Evolutionary conservation across 805 yeast genomes (phyloP).

Genomic region (Saccharomycopsis sp.): DNA sequence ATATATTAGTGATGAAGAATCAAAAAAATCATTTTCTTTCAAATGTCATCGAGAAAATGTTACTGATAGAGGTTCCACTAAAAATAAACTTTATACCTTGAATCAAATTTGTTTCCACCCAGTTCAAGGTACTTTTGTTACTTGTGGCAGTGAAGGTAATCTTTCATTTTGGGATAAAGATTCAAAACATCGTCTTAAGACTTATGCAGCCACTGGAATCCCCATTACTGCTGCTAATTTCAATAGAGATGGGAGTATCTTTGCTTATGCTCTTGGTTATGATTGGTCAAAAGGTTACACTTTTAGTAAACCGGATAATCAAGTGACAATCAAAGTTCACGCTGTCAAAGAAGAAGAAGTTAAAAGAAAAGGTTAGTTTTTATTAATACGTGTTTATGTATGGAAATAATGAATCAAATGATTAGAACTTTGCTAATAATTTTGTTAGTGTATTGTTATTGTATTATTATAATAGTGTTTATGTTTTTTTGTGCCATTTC

Average conservation of each 20-base stretch:
- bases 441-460: no score
- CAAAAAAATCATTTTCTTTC: conserved; percentile 73
- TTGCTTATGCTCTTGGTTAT: conserved; percentile 87
- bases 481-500: no score
- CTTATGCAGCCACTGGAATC: conserved; percentile 55
- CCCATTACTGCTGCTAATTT: conserved; percentile 72
- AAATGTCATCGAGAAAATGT: conserved; percentile 61
- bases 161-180: conserved; percentile 96
- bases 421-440: no score
- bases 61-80: conserved; percentile 28
- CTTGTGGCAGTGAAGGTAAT: conserved; percentile 93
- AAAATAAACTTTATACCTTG: conserved; percentile 65
- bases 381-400: no score
- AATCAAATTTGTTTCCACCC: conserved; percentile 81
- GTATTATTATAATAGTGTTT: no score
- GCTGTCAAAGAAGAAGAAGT: conserved; percentile 80
- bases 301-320: conserved; percentile 64
- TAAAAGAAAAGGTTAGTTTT: conserved; percentile 2
- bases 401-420: no score
- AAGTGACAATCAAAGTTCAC: conserved; percentile 72
- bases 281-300: conserved; percentile 94
- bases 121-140: conserved; percentile 76
- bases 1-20: conserved; percentile 77
- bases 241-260: conserved; percentile 71
- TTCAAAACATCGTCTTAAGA: conserved; percentile 76